These are phyloP conservation scores for Cadophora sp. DNA, from an alignment of 2,329 filamentous ascomycete genomes.

Conservation along the genomic window DNA sequence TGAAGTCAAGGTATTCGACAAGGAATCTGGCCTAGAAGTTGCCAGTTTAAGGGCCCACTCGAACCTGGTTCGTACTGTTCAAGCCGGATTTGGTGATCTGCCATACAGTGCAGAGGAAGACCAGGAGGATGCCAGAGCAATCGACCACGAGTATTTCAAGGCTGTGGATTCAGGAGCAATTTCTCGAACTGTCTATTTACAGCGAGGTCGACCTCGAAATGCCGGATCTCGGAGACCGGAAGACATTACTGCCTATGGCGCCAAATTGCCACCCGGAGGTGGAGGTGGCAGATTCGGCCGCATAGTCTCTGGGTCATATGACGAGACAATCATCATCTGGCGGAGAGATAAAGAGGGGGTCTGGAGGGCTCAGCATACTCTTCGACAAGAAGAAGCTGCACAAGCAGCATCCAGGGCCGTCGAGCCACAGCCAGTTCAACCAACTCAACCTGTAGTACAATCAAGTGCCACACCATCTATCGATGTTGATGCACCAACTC, in stretches of 20 bases:
- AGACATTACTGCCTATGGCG: constrained; percentile 80
- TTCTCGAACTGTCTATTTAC: constrained; percentile 39
- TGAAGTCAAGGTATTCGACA: constrained; percentile 94
- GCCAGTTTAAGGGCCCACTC: constrained; percentile 83
- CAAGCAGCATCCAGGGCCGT: constrained; percentile 49
- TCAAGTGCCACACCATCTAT: constrained; percentile 2
- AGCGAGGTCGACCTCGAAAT: constrained; percentile 46
- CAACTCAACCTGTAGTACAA: constrained; percentile 7
- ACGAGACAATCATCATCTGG: constrained; percentile 96
- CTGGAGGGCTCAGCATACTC: constrained; percentile 79
- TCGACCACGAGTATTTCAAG: constrained; percentile 76
- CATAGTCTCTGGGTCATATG: constrained; percentile 97
- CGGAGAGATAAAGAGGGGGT: constrained; percentile 82
- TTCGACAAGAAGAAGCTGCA: constrained; percentile 77
- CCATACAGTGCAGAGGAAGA: constrained; percentile 81
- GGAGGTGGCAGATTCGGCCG: constrained; percentile 88
- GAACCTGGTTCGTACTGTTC: constrained; percentile 89
- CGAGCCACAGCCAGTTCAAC: constrained; percentile 11
- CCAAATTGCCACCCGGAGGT: constrained; percentile 88
- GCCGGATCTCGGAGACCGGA: constrained; percentile 77
- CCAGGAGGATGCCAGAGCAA: constrained; percentile 71
- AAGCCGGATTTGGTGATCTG: constrained; percentile 91
- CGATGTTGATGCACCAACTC: constrained; percentile 28
- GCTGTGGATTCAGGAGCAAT: constrained; percentile 60
- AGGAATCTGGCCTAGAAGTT: constrained; percentile 83